Percentiles rank a stretch among this genome's conserved stretches.
These are phyloP conservation scores for Paraconiothyrium sp. DNA, from an alignment of 2,329 filamentous ascomycete genomes.

Conservation along the genomic window DNA sequence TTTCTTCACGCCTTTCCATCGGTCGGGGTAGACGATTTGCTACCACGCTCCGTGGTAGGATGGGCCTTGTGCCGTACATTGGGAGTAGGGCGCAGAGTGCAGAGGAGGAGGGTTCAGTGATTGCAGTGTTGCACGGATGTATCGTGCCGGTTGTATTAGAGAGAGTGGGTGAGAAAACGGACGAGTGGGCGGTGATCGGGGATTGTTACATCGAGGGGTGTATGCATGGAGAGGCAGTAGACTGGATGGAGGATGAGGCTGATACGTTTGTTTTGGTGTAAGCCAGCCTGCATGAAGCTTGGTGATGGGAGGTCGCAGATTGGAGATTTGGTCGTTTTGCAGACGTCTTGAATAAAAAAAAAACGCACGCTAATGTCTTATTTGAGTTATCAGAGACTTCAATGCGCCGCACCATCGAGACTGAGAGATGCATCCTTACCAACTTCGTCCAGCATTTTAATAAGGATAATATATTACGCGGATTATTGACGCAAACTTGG, in stretches of 20 bases:
- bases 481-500: too few species aligned
- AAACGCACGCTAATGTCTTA: too few species aligned
- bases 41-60: slow-evolving; percentile 21
- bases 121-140: slow-evolving; percentile 29
- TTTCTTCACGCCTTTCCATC: slow-evolving; percentile 19
- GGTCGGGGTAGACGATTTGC: slow-evolving; percentile 24
- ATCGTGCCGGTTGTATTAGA: slow-evolving; percentile 28
- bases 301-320: too few species aligned
- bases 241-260: slow-evolving; percentile 19
- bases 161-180: slow-evolving; percentile 14
- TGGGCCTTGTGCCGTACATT: slow-evolving; percentile 26
- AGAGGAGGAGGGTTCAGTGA: slow-evolving; percentile 15
- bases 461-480: too few species aligned
- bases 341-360: too few species aligned
- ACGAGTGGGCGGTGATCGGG: slow-evolving; percentile 25
- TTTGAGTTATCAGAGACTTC: too few species aligned
- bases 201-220: slow-evolving; percentile 29
- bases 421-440: too few species aligned
- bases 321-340: too few species aligned
- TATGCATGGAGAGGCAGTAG: slow-evolving; percentile 29
- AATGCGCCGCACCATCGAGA: too few species aligned
- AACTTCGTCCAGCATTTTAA: too few species aligned
- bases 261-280: slow-evolving; percentile 25
- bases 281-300: background rate
- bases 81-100: slow-evolving; percentile 9